Percentiles rank a stretch among this genome's conserved stretches.
phyloP scores from a whole-genome alignment of 2,329 filamentous ascomycete species.

The Diaporthe batatas region DNA sequence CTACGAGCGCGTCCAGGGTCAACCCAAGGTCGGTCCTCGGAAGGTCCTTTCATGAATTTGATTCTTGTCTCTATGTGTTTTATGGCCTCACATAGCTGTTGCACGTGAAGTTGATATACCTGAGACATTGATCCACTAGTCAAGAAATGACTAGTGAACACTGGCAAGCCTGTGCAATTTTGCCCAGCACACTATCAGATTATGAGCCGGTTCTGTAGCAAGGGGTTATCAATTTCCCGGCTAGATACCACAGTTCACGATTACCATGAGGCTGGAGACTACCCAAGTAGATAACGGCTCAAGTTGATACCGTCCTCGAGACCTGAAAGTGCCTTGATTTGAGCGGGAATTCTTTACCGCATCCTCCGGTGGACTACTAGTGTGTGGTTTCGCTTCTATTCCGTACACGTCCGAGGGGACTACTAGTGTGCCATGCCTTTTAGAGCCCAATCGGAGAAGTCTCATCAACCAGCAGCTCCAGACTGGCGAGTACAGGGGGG shows the following conservation, averaged over 20 bases:
- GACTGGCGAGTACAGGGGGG: not conserved
- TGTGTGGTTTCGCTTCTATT: no score
- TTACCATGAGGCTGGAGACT: no score
- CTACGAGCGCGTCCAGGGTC: not conserved
- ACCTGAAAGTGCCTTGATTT: not conserved
- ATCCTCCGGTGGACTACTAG: no score
- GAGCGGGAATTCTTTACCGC: not conserved
- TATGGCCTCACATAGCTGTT: not conserved
- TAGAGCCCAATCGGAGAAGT: constrained; percentile 8
- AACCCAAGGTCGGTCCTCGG: not conserved
- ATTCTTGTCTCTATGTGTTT: not conserved
- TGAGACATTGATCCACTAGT: not conserved
- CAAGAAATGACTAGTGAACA: not conserved
- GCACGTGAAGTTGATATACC: not conserved
- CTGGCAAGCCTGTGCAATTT: not conserved
- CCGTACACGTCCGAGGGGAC: no score
- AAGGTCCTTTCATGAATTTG: not conserved
- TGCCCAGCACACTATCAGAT: not conserved
- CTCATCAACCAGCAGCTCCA: not conserved
- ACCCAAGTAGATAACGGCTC: no score
- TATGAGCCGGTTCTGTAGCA: not conserved
- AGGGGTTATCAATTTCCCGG: not conserved
- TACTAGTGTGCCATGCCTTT: not conserved
- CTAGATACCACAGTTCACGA: no score
- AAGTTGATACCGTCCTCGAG: not conserved